A percentile compares a stretch with the other conserved stretches of the same genome.
These are phyloP conservation scores for Pleurotus salmoneostramineus DNA, from an alignment of 768 basidiomycete species.

Conservation along the genomic window DNA sequence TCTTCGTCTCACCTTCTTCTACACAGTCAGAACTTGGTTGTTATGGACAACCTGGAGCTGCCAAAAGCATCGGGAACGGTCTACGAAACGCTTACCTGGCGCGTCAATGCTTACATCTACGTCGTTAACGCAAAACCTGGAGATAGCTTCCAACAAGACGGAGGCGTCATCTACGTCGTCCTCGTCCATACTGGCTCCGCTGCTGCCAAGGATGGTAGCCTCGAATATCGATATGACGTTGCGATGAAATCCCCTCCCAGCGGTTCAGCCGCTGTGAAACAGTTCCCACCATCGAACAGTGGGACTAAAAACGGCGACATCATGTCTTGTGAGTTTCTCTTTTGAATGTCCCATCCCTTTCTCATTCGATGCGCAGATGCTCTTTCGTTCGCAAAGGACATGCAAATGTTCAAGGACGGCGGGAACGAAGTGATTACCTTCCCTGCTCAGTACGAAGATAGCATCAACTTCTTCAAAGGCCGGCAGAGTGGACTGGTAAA, in stretches of 20 bases:
- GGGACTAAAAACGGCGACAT: not conserved
- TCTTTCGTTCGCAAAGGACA: not conserved
- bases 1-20: no score
- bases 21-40: no score
- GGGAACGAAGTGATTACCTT: not conserved
- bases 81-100: not conserved
- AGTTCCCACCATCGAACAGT: not conserved
- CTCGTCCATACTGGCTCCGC: not conserved
- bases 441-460: not conserved
- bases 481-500: not conserved
- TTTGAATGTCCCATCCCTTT: not conserved
- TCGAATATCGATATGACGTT: not conserved
- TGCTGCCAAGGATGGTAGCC: not conserved
- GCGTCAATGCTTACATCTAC: not conserved
- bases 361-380: not conserved
- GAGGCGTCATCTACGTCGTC: not conserved
- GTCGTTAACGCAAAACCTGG: not conserved
- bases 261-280: not conserved
- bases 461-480: not conserved
- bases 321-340: not conserved
- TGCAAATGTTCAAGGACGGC: conserved; percentile 2
- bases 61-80: no score
- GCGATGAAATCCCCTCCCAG: not conserved
- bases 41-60: no score
- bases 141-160: not conserved